Percentiles rank a stretch among this genome's conserved stretches.
These are phyloP conservation scores for Mytilinidion resinicola DNA, from an alignment of 495 filamentous ascomycete species.

Conservation along the genomic window DNA sequence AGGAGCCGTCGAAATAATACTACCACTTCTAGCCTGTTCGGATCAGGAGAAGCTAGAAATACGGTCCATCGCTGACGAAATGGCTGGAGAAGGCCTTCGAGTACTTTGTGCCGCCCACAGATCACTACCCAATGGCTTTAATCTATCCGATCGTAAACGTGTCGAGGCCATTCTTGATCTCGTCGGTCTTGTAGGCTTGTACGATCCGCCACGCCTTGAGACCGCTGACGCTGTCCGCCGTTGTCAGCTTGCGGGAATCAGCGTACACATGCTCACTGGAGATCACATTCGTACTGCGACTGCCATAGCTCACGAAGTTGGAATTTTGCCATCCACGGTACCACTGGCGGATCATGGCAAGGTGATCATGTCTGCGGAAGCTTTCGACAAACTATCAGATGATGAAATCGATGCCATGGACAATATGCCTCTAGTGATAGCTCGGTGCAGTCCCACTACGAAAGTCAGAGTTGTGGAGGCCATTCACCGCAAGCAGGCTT, in stretches of 20 bases:
- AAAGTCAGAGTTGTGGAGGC: conserved; percentile 72
- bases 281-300: conserved; percentile 53
- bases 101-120: conserved; percentile 50
- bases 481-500: conserved; percentile 53
- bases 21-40: conserved; percentile 41
- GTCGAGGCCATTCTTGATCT: conserved; percentile 57
- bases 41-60: conserved; percentile 35
- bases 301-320: conserved; percentile 50
- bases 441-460: conserved; percentile 62
- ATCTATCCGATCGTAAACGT: conserved; percentile 38
- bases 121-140: conserved; percentile 22
- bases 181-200: conserved; percentile 61
- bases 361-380: conserved; percentile 55
- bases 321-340: conserved; percentile 27
- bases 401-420: conserved; percentile 57
- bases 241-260: conserved; percentile 50
- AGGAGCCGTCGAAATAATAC: conserved; percentile 50
- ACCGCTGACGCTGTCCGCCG: conserved; percentile 49
- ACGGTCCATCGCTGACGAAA: conserved; percentile 40
- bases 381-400: conserved; percentile 52
- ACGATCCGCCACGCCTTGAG: conserved; percentile 64
- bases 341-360: conserved; percentile 14
- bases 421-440: conserved; percentile 57
- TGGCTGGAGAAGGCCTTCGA: conserved; percentile 52
- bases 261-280: conserved; percentile 56